Evolutionary conservation across 75 land plant species (phyloP), one percentile per base, ranked within the genome.

Genomic region (Cunninghamia lanceolata): DNA sequence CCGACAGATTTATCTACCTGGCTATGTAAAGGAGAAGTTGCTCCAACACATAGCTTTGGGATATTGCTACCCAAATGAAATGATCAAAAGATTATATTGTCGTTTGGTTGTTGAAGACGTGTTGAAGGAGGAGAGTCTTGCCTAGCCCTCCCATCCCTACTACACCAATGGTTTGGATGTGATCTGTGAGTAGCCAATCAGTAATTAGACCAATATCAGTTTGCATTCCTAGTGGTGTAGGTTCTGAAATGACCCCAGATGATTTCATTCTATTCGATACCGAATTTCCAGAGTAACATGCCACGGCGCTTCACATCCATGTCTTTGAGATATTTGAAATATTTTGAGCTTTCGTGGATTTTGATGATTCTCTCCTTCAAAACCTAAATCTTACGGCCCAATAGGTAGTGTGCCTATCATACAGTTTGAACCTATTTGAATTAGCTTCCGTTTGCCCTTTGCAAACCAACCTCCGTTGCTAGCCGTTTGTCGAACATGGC

Each of bases 51-150:
- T 28, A n/a, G 3, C n/a, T 80, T 39, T 39, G 82, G 47, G 82
- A 80, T 42, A 80, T 32, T 45, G 82, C 82, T 30, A 80, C 47
- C 82, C 82, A 80, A 80, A 80, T n/a, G 0, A 80, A 45, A 80
- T 80, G 47, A 11, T 80, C 50, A 3, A 80, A 80, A 45, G 13
- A 28, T 25, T 80, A 13, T 45, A 4, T 9, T 4, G n/a, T 11
- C 14, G 10, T 80, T n/a, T 21, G 82, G 50, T 14, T 80, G 14
- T 11, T 80, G 50, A 80, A 80, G 6, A 80, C 82, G n/a, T 45
- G 82, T 28, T 80, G 82, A 9, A 80, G 30, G 0, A 80, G 47
- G 10, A 80, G 82, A n/a, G 82, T 80, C 10, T 80, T 80, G 1
- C 82, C 82, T 11, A 21, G 28, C 32, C 82, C 82, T 43, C 50